Evolutionary conservation across 2,329 filamentous ascomycete species (phyloP).

Genomic region (Trichoderma citrinoviride): DNA sequence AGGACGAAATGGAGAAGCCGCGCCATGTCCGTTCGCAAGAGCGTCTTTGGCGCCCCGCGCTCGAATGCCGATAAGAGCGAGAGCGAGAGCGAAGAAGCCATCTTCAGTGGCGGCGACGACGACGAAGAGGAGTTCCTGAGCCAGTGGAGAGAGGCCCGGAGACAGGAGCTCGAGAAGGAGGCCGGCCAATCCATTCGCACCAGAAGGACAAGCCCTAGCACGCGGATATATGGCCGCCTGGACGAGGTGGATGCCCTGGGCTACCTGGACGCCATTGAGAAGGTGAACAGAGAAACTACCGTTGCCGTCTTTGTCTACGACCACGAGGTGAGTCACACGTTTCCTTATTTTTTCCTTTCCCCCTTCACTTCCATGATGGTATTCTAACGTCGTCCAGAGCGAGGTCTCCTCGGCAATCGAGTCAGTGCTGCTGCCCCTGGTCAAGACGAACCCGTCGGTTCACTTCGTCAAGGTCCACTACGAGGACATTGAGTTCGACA

Average conservation of each 20-base stretch:
- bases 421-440: slow-evolving; percentile 71
- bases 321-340: slow-evolving; percentile 61
- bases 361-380: background rate
- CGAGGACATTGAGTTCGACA: slow-evolving; percentile 91
- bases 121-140: slow-evolving; percentile 70
- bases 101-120: slow-evolving; percentile 47
- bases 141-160: slow-evolving; percentile 78
- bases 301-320: slow-evolving; percentile 96
- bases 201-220: slow-evolving; percentile 71
- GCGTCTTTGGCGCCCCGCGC: slow-evolving; percentile 50
- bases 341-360: background rate
- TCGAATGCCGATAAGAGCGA: slow-evolving; percentile 35
- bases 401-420: slow-evolving; percentile 77
- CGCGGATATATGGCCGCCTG: slow-evolving; percentile 73
- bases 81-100: slow-evolving; percentile 49
- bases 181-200: slow-evolving; percentile 54
- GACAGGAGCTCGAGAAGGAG: slow-evolving; percentile 71
- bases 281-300: slow-evolving; percentile 73
- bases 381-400: slow-evolving; percentile 55
- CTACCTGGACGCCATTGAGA: slow-evolving; percentile 95
- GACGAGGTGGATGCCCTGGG: slow-evolving; percentile 84
- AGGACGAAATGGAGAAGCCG: slow-evolving; percentile 54
- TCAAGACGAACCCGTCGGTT: slow-evolving; percentile 65
- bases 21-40: slow-evolving; percentile 52
- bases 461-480: slow-evolving; percentile 91